These are phyloP conservation scores for Rutidosis leptorrhynchoides DNA, from an alignment of 129 eudicot species.

Conservation along the genomic window DNA sequence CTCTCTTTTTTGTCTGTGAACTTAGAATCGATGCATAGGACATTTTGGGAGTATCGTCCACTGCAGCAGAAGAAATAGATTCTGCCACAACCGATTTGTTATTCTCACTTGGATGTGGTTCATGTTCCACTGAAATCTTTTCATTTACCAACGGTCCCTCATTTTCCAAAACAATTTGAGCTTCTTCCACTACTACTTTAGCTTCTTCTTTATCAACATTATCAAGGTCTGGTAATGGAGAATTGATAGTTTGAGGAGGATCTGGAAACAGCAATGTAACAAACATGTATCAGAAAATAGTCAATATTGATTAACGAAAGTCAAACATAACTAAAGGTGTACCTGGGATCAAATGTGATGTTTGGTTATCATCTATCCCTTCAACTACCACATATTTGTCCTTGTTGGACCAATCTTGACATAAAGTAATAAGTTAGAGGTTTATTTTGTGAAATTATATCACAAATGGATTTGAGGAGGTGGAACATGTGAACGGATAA, in stretches of 20 bases:
- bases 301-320: not conserved
- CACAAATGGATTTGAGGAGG: too few relatives aligned
- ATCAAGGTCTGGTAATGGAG: constrained; percentile 35
- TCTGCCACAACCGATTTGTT: constrained; percentile 21
- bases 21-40: constrained; percentile 83
- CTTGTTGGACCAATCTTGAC: too few relatives aligned
- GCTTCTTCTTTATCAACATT: constrained; percentile 37
- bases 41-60: constrained; percentile 64
- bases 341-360: constrained; percentile 35
- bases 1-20: constrained; percentile 45
- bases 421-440: too few relatives aligned
- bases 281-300: not conserved
- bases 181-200: constrained; percentile 35
- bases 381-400: constrained; percentile 29
- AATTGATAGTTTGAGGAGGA: constrained; percentile 37
- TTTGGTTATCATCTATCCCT: constrained; percentile 33
- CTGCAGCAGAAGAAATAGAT: constrained; percentile 39
- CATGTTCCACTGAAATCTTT: constrained; percentile 29
- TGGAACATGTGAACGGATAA: too few relatives aligned
- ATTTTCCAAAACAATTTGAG: constrained; percentile 25
- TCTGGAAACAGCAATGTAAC: constrained; percentile 30
- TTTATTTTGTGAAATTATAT: too few relatives aligned
- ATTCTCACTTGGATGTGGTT: constrained; percentile 37
- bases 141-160: constrained; percentile 37
- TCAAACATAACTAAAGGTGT: constrained; percentile 34